These are phyloP conservation scores for Phytophthora sp. DNA, from an alignment of 352 stramenopile genomes.

Conservation along the genomic window DNA sequence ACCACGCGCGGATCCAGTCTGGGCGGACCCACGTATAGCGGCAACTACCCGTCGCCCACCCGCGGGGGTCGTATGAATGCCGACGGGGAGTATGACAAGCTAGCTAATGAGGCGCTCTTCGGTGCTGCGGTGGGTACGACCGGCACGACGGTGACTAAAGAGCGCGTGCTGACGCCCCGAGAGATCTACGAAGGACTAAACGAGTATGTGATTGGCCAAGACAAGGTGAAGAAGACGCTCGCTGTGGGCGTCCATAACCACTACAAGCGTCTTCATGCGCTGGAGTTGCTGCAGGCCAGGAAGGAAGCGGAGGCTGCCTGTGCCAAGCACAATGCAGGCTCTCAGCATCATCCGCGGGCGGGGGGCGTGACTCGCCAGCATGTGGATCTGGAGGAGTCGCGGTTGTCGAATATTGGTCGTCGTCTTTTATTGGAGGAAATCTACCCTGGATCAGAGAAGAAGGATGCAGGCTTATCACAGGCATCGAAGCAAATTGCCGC, in stretches of 20 bases:
- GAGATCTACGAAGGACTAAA: slow-evolving; percentile 96
- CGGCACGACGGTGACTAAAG: slow-evolving; percentile 30
- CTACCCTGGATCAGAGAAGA: slow-evolving; percentile 52
- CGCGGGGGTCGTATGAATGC: slow-evolving; percentile 59
- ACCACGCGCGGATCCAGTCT: slow-evolving; percentile 51
- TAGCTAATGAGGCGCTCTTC: slow-evolving; percentile 61
- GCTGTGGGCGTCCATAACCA: slow-evolving; percentile 98
- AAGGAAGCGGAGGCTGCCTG: slow-evolving; percentile 47
- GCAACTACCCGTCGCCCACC: slow-evolving; percentile 28
- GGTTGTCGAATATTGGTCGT: slow-evolving; percentile 50
- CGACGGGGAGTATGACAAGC: slow-evolving; percentile 76
- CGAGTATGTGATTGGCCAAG: slow-evolving; percentile 98
- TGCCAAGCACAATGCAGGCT: slow-evolving; percentile 26
- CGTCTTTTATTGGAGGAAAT: slow-evolving; percentile 71
- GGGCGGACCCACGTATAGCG: slow-evolving; percentile 33
- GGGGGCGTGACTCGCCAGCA: slow-evolving; percentile 40
- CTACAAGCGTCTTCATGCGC: slow-evolving; percentile 94
- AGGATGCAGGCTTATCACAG: slow-evolving; percentile 22
- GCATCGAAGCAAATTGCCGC: slow-evolving; percentile 19
- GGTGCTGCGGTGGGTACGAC: slow-evolving; percentile 20
- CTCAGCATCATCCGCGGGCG: slow-evolving; percentile 35
- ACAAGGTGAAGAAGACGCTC: slow-evolving; percentile 96
- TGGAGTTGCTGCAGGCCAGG: slow-evolving; percentile 61
- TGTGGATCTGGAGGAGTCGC: slow-evolving; percentile 41
- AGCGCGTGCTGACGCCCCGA: slow-evolving; percentile 85